These are phyloP conservation scores for Mimosa pudica DNA, from an alignment of 306 rosid species.

Conservation along the genomic window DNA sequence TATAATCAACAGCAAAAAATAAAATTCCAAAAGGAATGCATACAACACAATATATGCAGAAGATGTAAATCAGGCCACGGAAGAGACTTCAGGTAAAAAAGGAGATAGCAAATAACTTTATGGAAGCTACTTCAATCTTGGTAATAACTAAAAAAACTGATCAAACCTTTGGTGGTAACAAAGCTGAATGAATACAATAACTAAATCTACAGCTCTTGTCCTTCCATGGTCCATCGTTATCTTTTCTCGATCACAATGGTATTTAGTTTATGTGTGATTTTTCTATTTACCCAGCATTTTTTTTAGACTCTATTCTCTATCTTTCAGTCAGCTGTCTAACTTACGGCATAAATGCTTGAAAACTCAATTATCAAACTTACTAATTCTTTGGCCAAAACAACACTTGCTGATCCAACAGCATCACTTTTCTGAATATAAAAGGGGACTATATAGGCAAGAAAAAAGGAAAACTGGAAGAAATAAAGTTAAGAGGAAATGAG, in stretches of 20 bases:
- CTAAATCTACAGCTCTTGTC: neutral
- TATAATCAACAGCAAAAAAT: slow-evolving; percentile 40
- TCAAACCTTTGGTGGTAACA: neutral
- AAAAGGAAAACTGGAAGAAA: neutral
- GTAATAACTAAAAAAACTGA: neutral
- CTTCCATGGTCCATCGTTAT: neutral
- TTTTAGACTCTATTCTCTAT: slow-evolving; percentile 1
- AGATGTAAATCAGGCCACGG: slow-evolving; percentile 4
- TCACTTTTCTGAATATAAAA: neutral
- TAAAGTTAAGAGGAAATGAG: neutral
- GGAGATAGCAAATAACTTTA: neutral
- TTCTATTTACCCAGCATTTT: neutral
- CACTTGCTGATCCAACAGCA: neutral
- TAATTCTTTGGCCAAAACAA: neutral
- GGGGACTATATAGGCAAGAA: neutral
- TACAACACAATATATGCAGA: slow-evolving; percentile 10
- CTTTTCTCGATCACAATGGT: neutral
- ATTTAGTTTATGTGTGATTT: neutral
- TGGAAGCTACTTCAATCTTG: neutral
- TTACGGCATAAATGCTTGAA: neutral
- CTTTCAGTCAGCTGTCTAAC: neutral
- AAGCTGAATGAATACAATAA: neutral
- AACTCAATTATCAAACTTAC: slow-evolving; percentile 13
- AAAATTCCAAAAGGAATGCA: neutral
- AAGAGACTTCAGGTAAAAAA: neutral